These are phyloP conservation scores for Colletotrichum lindemuthianum DNA, from an alignment of 2,329 filamentous ascomycete species.

Conservation along the genomic window DNA sequence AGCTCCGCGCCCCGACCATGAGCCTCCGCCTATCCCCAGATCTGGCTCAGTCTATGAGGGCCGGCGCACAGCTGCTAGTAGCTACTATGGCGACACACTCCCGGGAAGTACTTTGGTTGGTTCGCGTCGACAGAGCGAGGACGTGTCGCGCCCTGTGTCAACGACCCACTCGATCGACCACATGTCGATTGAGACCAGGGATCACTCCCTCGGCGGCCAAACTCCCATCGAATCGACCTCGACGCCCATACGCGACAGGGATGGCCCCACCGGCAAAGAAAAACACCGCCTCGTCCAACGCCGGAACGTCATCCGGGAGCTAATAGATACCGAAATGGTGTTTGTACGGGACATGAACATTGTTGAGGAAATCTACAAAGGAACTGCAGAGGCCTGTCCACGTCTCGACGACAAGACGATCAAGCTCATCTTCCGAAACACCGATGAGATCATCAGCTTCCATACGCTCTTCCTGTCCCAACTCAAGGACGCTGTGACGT, in stretches of 20 bases:
- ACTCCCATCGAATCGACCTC: constrained; percentile 50
- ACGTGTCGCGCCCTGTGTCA: constrained; percentile 53
- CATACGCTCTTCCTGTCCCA: constrained; percentile 82
- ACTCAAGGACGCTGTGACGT: constrained; percentile 82
- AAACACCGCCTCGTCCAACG: constrained; percentile 81
- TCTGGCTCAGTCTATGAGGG: constrained; percentile 44
- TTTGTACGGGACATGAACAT: constrained; percentile 98
- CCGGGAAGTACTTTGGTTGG: constrained; percentile 55
- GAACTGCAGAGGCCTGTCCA: constrained; percentile 84
- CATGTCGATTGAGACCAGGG: constrained; percentile 54
- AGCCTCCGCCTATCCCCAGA: constrained; percentile 58
- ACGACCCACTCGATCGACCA: constrained; percentile 59
- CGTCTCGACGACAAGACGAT: constrained; percentile 85
- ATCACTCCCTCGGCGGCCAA: constrained; percentile 50
- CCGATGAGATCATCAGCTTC: constrained; percentile 88
- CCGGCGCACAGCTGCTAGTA: constrained; percentile 46
- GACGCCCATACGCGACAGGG: constrained; percentile 49
- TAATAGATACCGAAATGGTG: constrained; percentile 90
- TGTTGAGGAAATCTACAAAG: constrained; percentile 96
- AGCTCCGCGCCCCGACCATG: constrained; percentile 58
- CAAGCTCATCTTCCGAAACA: constrained; percentile 92
- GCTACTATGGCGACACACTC: constrained; percentile 54
- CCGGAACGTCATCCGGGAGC: constrained; percentile 86
- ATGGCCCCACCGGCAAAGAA: constrained; percentile 61
- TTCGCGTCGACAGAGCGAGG: constrained; percentile 58